These are phyloP conservation scores for Fraxinus quadrangulata DNA, from an alignment of 257 asterid genomes.

Conservation along the genomic window DNA sequence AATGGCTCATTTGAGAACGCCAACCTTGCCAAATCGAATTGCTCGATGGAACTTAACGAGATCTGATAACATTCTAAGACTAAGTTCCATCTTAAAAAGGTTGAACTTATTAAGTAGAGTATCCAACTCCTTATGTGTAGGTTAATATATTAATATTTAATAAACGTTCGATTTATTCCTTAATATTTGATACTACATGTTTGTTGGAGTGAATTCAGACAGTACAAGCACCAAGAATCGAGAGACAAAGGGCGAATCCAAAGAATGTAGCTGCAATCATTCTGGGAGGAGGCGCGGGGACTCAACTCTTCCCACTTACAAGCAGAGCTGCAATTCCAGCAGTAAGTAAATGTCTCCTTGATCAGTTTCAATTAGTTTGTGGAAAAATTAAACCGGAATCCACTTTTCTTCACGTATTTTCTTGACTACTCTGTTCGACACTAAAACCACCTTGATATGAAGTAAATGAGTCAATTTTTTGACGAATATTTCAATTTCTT, in stretches of 20 bases:
- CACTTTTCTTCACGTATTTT: not conserved
- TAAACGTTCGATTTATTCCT: not conserved
- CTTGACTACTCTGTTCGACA: not conserved
- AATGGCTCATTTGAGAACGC: not conserved
- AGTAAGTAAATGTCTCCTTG: slow-evolving; percentile 51
- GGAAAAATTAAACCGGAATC: not conserved
- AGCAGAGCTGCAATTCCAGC: slow-evolving; percentile 94
- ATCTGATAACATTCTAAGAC: not conserved
- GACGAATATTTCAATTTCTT: slow-evolving; percentile 8
- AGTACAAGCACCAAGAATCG: slow-evolving; percentile 47
- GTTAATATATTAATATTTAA: not conserved
- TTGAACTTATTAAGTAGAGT: not conserved
- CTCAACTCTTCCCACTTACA: slow-evolving; percentile 91
- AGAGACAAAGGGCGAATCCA: slow-evolving; percentile 70
- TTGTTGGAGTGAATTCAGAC: slow-evolving; percentile 50
- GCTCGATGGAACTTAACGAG: not conserved
- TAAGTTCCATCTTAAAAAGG: no score
- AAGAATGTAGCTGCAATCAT: slow-evolving; percentile 92
- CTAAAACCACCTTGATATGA: not conserved
- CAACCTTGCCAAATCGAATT: no score
- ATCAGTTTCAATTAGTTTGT: not conserved
- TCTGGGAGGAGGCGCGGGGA: slow-evolving; percentile 94
- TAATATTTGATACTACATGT: slow-evolving; percentile 13
- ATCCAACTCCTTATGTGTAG: no score
- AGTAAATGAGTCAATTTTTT: not conserved